phyloP scores from a whole-genome alignment of 2,329 filamentous ascomycete genomes.

The Tothia fuscella region DNA sequence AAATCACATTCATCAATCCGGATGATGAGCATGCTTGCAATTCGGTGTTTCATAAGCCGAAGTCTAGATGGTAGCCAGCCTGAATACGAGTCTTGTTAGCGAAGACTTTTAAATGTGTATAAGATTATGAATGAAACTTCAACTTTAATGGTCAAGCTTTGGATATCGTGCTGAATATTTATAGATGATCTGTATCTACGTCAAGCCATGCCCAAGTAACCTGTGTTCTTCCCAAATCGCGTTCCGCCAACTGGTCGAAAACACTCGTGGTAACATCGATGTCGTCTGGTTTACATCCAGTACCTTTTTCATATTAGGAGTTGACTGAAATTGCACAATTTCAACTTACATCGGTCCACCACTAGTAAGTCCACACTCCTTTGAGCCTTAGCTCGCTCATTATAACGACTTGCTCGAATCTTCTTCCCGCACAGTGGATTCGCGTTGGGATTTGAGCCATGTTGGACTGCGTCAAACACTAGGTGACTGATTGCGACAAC shows the following conservation, averaged over 20 bases:
- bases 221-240: slow-evolving; percentile 7
- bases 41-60: too few species aligned
- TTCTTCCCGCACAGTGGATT: slow-evolving; percentile 18
- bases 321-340: neutral
- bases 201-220: slow-evolving; percentile 11
- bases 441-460: slow-evolving; percentile 17
- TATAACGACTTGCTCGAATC: slow-evolving; percentile 10
- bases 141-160: neutral
- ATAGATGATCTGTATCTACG: too few species aligned
- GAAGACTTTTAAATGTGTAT: neutral
- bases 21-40: too few species aligned
- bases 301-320: neutral
- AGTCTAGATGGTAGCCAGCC: too few species aligned
- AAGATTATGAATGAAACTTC: neutral
- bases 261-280: slow-evolving; percentile 10
- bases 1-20: too few species aligned
- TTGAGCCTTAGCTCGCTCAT: slow-evolving; percentile 7
- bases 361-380: slow-evolving; percentile 11
- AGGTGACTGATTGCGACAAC: slow-evolving; percentile 16
- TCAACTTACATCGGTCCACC: slow-evolving; percentile 10
- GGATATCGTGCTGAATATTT: neutral
- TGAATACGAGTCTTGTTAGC: neutral
- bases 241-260: slow-evolving; percentile 10
- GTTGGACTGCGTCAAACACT: slow-evolving; percentile 14
- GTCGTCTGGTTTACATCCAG: slow-evolving; percentile 9